These are phyloP conservation scores for Xerocomellus intermedius DNA, from an alignment of 768 basidiomycete species.

Conservation along the genomic window DNA sequence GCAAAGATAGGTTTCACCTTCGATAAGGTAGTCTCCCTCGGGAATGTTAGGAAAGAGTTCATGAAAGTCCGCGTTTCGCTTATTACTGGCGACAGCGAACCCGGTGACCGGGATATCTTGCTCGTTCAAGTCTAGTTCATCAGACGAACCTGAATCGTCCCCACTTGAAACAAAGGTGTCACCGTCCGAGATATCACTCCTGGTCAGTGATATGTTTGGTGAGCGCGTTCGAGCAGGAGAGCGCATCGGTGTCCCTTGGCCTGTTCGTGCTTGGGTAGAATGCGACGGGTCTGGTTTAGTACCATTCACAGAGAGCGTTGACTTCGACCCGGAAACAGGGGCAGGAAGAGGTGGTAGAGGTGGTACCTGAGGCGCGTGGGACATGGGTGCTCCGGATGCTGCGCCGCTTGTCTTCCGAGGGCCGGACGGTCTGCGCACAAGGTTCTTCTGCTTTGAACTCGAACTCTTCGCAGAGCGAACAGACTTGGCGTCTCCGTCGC, in stretches of 20 bases:
- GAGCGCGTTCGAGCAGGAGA: conserved; percentile 15
- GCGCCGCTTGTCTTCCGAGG: conserved; percentile 51
- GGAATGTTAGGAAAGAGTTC: conserved; percentile 86
- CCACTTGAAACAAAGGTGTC: conserved; percentile 26
- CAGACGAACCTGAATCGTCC: conserved; percentile 33
- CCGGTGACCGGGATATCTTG: conserved; percentile 91
- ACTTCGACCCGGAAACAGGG: conserved; percentile 17
- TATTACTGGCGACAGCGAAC: conserved; percentile 95
- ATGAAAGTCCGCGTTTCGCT: conserved; percentile 94
- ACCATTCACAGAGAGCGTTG: conserved; percentile 16
- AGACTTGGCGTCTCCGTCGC: conserved; percentile 29
- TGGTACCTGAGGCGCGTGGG: conserved; percentile 51
- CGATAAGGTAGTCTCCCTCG: conserved; percentile 96
- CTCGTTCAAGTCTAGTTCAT: conserved; percentile 35
- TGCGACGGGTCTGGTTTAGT: conserved; percentile 4
- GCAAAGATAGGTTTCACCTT: conserved; percentile 56
- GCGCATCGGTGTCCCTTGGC: not conserved
- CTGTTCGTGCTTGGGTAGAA: conserved; percentile 1
- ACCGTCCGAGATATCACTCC: conserved; percentile 31
- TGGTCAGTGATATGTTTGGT: conserved; percentile 19
- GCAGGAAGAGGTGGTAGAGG: conserved; percentile 27
- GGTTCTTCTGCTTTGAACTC: conserved; percentile 24
- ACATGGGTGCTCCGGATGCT: conserved; percentile 65
- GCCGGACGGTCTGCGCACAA: conserved; percentile 13
- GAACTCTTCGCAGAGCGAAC: conserved; percentile 27